These are phyloP conservation scores for Sclerotinia nivalis DNA, from an alignment of 2,329 filamentous ascomycete species.

Conservation along the genomic window DNA sequence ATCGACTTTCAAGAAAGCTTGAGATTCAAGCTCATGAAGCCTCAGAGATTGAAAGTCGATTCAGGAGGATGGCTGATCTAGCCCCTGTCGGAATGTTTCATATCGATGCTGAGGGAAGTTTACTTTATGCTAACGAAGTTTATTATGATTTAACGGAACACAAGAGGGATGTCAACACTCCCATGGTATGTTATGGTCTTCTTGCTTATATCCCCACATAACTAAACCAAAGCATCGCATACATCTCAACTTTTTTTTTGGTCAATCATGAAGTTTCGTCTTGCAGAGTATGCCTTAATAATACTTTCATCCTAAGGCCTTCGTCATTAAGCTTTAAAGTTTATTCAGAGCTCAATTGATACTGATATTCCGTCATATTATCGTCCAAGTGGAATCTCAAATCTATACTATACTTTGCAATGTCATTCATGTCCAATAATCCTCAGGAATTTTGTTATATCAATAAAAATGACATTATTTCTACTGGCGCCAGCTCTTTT, in stretches of 20 bases:
- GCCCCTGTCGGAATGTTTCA: conserved; percentile 76
- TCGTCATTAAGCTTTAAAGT: neutral
- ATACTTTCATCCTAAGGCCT: neutral
- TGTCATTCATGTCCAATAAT: neutral
- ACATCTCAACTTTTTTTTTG: neutral
- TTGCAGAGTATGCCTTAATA: neutral
- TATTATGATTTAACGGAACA: conserved; percentile 47
- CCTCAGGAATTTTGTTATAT: neutral
- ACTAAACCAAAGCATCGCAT: neutral
- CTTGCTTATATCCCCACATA: neutral
- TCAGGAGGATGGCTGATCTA: conserved; percentile 70
- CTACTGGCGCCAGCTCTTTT: neutral
- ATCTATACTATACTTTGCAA: too few species aligned
- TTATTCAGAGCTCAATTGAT: neutral
- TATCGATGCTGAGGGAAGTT: conserved; percentile 61
- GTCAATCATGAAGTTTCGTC: neutral
- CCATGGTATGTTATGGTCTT: conserved; percentile 7
- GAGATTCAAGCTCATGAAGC: conserved; percentile 55
- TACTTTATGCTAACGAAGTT: conserved; percentile 71
- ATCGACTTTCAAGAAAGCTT: conserved; percentile 68
- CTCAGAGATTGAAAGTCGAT: conserved; percentile 58
- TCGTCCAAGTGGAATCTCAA: neutral
- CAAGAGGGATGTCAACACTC: neutral
- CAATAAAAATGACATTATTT: neutral
- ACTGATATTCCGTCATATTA: neutral